Evolutionary conservation across 306 rosid species (phyloP), one percentile per base, ranked within the genome.

Genomic region (Senna siamea): DNA sequence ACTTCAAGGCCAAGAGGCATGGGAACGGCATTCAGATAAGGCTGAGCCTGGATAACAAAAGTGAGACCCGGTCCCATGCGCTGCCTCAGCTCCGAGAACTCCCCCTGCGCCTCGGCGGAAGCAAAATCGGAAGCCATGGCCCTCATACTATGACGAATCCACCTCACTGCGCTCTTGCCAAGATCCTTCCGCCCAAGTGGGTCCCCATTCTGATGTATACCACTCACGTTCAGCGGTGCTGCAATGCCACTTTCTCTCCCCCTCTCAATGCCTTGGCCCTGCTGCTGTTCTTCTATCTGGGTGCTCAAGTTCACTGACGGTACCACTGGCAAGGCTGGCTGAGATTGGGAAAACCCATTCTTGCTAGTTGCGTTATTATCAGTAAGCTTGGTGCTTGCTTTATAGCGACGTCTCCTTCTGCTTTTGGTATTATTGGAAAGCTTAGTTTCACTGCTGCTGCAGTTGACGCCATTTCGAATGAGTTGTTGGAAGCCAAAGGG

Each of bases 1-100:
- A 88, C 86, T 67, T 91, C 92, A 10, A 91, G 80, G 6, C 94
- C 97, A 34, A 84, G 86, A 0, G 94, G 97, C 90, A 91, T 87
- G 3, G 94, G 97, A 56, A 83, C 84, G 0, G 89, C 94, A 32
- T 83, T 91, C 41, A 91, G 72, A 75, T 91, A 91, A 2, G 92
- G 97, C 50, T 88, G 93, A 4, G 94, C 92, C 68, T 87, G 83
- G 23, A 91, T 85, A 3, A 91, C 87, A 26, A 91, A 91, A 5
- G 88, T 82, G 48, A 85, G 86, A 26, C 97, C 93, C 3, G 88
- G 90, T 9, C 87, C 92, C 85, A 87, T 80, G 11, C 53, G 80
- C 70, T 88, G 90, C 63, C 68, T 79, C 71, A 87, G 30, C 78
- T 89, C 96, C 0, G 79, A 23, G 78, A 80, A 72, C 61, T 88